Conservation (phyloP, 768 basidiomycete genomes). For the Calocybe cyanea region DNA sequence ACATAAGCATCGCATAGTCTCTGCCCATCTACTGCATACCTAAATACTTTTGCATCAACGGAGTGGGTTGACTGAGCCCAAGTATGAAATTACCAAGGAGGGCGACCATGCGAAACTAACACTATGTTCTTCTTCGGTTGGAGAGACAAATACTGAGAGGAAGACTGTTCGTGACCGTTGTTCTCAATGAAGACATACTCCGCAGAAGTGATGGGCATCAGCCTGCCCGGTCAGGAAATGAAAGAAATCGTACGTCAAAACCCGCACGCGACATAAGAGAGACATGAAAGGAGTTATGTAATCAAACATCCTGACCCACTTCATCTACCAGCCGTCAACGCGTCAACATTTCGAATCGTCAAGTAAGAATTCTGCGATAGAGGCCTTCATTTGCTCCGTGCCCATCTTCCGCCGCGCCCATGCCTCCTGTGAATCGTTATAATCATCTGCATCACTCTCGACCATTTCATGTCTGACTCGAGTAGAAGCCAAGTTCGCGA, state of each 20-base stretch:
- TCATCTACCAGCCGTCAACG: no score
- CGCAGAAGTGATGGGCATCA: conserved; percentile 19
- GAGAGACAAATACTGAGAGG: conserved; percentile 23
- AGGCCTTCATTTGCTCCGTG: conserved; percentile 27
- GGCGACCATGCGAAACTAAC: conserved; percentile 79
- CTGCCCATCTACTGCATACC: conserved; percentile 77
- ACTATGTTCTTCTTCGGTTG: conserved; percentile 69
- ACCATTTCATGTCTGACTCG: not conserved
- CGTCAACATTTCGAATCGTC: conserved; percentile 20
- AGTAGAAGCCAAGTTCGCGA: conserved; percentile 13
- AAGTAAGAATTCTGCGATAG: conserved; percentile 39
- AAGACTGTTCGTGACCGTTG: conserved; percentile 3
- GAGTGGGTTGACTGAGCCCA: not conserved
- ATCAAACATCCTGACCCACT: conserved; percentile 1
- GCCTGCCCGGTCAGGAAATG: not conserved
- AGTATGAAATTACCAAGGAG: conserved; percentile 60
- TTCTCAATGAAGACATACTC: conserved; percentile 14
- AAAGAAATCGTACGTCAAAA: conserved; percentile 1
- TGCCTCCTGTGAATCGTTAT: conserved; percentile 20
- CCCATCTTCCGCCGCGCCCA: conserved; percentile 27
- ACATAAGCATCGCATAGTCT: conserved; percentile 76
- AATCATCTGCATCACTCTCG: not conserved
- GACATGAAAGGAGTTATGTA: conserved; percentile 4
- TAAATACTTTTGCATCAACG: conserved; percentile 23
- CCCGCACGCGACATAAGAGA: conserved; percentile 1